Evolutionary conservation across 805 yeast species (phyloP).

Genomic region (Zygoascus flipseniorum): DNA sequence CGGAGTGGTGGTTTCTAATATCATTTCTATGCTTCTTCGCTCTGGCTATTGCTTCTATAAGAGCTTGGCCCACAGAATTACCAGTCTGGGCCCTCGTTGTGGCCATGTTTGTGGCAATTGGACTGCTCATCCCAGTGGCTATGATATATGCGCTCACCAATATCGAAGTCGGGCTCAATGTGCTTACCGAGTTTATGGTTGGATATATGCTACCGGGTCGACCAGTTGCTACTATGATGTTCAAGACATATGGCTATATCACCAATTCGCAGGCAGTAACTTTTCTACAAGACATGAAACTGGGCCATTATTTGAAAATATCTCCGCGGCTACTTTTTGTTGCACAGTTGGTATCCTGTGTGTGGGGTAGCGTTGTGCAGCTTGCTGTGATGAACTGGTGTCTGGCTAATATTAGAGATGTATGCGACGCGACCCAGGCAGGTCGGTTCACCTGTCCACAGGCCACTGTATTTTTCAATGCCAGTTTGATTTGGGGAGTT

Average conservation of each 20-base stretch:
- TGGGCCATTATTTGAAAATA: constrained; percentile 57
- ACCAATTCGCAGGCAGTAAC: constrained; percentile 46
- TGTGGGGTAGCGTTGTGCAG: constrained; percentile 38
- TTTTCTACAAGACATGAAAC: constrained; percentile 48
- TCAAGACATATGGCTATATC: constrained; percentile 52
- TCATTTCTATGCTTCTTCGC: constrained; percentile 40
- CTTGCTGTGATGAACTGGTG: constrained; percentile 37
- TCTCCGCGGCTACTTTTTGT: constrained; percentile 54
- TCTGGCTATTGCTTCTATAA: constrained; percentile 35
- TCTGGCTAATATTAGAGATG: constrained; percentile 29
- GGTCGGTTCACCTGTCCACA: constrained; percentile 42
- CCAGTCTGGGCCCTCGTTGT: constrained; percentile 57
- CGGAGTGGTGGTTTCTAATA: constrained; percentile 47
- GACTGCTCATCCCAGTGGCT: constrained; percentile 54
- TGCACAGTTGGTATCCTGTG: constrained; percentile 39
- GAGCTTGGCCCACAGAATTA: constrained; percentile 38
- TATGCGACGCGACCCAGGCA: constrained; percentile 38
- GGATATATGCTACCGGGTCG: constrained; percentile 59
- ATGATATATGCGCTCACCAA: constrained; percentile 57
- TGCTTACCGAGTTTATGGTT: constrained; percentile 52
- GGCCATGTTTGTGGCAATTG: constrained; percentile 42
- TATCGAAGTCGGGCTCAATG: constrained; percentile 49
- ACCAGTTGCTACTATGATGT: constrained; percentile 53
- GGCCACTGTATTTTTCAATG: constrained; percentile 40
- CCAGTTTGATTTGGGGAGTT: constrained; percentile 57